Evolutionary conservation across 805 yeast species (phyloP).

Genomic region (Millerozyma acaciae): DNA sequence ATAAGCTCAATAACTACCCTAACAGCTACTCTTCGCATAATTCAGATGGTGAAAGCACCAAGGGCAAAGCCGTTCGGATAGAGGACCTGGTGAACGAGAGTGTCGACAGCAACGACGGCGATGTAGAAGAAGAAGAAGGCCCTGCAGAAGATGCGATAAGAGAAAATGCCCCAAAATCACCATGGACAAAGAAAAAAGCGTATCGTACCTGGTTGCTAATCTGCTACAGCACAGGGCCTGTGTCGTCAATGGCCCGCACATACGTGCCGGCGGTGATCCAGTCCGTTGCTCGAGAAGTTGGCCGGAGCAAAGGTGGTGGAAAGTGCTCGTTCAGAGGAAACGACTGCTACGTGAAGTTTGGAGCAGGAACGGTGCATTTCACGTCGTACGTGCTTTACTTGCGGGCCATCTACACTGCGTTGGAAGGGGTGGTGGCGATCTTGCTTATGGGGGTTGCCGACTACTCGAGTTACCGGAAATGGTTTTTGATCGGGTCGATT

Average conservation of each 20-base stretch:
- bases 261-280: slow-evolving; percentile 41
- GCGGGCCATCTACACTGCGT: slow-evolving; percentile 32
- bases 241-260: slow-evolving; percentile 36
- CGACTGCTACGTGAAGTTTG: slow-evolving; percentile 36
- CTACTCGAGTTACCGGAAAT: slow-evolving; percentile 33
- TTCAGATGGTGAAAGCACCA: too few relatives aligned
- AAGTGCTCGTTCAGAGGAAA: slow-evolving; percentile 26
- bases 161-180: too few relatives aligned
- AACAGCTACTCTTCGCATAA: too few relatives aligned
- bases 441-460: slow-evolving; percentile 39
- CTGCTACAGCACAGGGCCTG: slow-evolving; percentile 41
- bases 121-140: too few relatives aligned
- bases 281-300: slow-evolving; percentile 30
- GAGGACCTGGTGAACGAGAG: too few relatives aligned
- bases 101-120: too few relatives aligned
- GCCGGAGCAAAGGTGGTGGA: slow-evolving; percentile 20
- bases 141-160: too few relatives aligned
- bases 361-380: slow-evolving; percentile 28
- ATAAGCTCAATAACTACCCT: too few relatives aligned
- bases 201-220: slow-evolving; percentile 34
- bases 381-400: slow-evolving; percentile 36
- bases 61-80: too few relatives aligned
- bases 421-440: slow-evolving; percentile 35
- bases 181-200: too few relatives aligned
- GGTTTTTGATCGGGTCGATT: slow-evolving; percentile 28